Conservation (phyloP, 352 stramenopile genomes). For the Pythium myriotylum region DNA sequence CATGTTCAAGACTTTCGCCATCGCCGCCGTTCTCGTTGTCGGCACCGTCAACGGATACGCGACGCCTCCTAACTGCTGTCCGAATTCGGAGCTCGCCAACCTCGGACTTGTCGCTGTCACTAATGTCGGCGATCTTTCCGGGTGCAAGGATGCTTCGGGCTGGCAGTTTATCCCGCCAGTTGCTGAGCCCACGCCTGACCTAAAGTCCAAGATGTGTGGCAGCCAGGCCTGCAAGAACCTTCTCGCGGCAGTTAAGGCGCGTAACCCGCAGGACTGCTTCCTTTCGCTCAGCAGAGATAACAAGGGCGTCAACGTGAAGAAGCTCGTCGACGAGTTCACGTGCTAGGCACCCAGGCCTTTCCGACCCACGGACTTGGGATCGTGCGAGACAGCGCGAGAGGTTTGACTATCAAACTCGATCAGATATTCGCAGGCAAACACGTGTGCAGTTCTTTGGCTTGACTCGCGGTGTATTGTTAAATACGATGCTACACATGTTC, state of each 20-base stretch:
- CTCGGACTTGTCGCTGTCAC: conserved; percentile 13
- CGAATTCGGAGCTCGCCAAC: conserved; percentile 16
- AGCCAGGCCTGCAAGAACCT: conserved; percentile 31
- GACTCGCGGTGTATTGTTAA: no score
- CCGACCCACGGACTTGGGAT: no score
- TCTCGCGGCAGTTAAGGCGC: conserved; percentile 22
- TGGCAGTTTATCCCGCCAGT: conserved; percentile 38
- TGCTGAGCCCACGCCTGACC: conserved; percentile 22
- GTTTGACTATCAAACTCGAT: no score
- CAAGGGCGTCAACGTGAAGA: conserved; percentile 33
- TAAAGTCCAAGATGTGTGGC: conserved; percentile 35
- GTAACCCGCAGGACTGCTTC: conserved; percentile 33
- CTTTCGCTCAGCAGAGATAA: conserved; percentile 25
- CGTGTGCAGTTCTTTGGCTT: no score
- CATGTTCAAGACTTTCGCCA: conserved; percentile 28
- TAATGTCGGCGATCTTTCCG: conserved; percentile 14
- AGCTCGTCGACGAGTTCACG: conserved; percentile 37
- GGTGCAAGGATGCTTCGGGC: conserved; percentile 31
- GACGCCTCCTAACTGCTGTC: conserved; percentile 13
- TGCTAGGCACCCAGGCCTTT: no score
- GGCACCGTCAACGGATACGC: conserved; percentile 18
- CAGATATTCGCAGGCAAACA: no score
- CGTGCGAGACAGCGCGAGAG: no score
- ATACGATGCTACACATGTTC: no score
- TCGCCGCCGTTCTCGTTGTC: conserved; percentile 16